phyloP scores from a whole-genome alignment of 129 eudicot species.

The Oenanthe sinensis region DNA sequence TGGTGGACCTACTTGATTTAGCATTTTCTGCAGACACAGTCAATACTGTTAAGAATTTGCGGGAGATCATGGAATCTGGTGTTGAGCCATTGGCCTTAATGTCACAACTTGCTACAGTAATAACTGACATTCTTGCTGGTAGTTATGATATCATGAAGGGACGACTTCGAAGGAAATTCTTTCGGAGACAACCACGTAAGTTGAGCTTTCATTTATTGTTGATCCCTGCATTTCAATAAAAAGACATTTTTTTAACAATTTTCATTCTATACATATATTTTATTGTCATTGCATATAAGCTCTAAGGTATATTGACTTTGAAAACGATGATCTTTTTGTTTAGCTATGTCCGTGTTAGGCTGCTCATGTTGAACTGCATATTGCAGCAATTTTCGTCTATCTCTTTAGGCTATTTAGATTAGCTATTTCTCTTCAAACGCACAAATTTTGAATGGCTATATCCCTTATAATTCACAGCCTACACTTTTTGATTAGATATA shows the following conservation, averaged over 20 bases:
- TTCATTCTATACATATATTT: background rate
- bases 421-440: background rate
- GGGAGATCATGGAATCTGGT: conserved; percentile 91
- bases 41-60: conserved; percentile 77
- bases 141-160: conserved; percentile 67
- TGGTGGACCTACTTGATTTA: conserved; percentile 91
- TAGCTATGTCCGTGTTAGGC: background rate
- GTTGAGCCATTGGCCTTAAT: conserved; percentile 92
- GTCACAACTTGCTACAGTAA: conserved; percentile 98
- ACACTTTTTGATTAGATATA: background rate
- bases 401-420: background rate
- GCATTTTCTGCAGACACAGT: conserved; percentile 99
- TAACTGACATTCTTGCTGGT: conserved; percentile 97
- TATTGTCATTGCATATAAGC: background rate
- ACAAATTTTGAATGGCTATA: background rate
- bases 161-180: conserved; percentile 71
- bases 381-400: background rate
- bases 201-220: background rate
- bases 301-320: background rate
- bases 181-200: conserved; percentile 70
- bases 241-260: background rate
- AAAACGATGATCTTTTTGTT: background rate
- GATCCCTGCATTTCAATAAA: background rate
- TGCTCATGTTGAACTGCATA: background rate
- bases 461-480: background rate